phyloP scores from a whole-genome alignment of 192 early-diverging fungal species.

The Funneliformis geosporum region DNA sequence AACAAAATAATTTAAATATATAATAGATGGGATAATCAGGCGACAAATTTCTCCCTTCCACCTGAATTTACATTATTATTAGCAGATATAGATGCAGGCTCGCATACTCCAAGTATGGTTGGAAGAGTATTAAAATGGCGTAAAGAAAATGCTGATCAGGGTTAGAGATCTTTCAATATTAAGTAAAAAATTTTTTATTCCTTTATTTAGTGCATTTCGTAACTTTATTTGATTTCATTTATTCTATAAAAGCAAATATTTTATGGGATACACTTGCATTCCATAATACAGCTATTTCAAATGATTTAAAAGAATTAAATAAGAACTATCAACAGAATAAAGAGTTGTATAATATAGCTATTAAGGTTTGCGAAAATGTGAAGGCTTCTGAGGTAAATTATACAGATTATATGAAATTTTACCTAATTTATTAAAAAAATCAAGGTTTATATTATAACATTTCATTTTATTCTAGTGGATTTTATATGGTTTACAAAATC shows the following conservation, averaged over 20 bases:
- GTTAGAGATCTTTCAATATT: constrained; percentile 33
- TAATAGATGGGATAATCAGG: constrained; percentile 67
- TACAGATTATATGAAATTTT: neutral
- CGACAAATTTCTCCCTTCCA: constrained; percentile 68
- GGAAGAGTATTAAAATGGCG: constrained; percentile 86
- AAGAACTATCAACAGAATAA: constrained; percentile 35
- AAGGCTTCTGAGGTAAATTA: constrained; percentile 48
- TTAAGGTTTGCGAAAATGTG: constrained; percentile 50
- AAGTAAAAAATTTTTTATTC: neutral
- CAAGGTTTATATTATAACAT: neutral
- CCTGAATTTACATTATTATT: constrained; percentile 72
- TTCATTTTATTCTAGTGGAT: neutral
- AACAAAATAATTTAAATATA: neutral
- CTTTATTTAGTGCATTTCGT: neutral
- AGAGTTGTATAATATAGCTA: constrained; percentile 46
- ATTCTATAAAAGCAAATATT: constrained; percentile 42
- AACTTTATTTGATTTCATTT: neutral
- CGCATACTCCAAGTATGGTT: constrained; percentile 91
- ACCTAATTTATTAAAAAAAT: too few species aligned
- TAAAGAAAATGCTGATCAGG: constrained; percentile 62
- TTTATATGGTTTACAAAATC: neutral
- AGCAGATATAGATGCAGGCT: constrained; percentile 93
- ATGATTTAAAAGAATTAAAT: constrained; percentile 51
- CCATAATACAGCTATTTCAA: constrained; percentile 62
- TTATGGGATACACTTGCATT: constrained; percentile 65